Base-by-base conservation (phyloP, 179 eudicot genomes). In the Sideroxylon spinosum region DNA sequence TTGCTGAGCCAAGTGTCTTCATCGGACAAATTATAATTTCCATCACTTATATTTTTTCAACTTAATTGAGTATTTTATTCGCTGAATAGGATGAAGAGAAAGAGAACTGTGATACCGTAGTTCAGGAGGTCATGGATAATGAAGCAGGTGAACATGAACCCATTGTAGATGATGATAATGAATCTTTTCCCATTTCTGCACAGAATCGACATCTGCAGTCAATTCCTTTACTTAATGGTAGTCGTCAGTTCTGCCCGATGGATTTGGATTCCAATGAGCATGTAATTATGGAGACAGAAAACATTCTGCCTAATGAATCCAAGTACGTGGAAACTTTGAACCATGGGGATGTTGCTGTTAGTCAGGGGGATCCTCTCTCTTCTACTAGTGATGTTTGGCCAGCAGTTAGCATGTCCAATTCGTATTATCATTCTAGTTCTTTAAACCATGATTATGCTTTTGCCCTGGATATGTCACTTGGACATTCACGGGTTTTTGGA, bases 301-400 rank as follows among this genome's bases (percentile, higher is more conserved):
- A 79, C 22, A 48, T 71, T 25, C 80, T 86, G 50, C 75, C 75
- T 61, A 78, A 75, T 79, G 25, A 74, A 29, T 77, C 89, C 52
- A 71, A 79, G 32, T 87, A 82, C 72, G 71, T 85, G n/a, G 83
- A 68, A 78, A 84, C 70, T 76, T 67, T 80, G 60, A 81, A 57
- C 57, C 73, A 82, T 71, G 75, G 72, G 64, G 80, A 81, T 28
- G 78, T 73, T 78, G 73, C 86, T 49, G 80, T 64, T 64, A 63
- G 63, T 74, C 85, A 79, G 67, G 87, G 79, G 76, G 75, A 71
- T 68, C 81, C 87, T 17, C 75, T 75, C 37, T 77, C 89, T 50
- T 78, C 96, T 74, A 77, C 83, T 26, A 80, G 80, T 69, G 83
- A 89, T 65, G 76, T 84, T 23, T 91, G 97, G 93, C 82, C 89